Evolutionary conservation across 2,329 filamentous ascomycete genomes (phyloP).

Genomic region (Alternaria burnsii): DNA sequence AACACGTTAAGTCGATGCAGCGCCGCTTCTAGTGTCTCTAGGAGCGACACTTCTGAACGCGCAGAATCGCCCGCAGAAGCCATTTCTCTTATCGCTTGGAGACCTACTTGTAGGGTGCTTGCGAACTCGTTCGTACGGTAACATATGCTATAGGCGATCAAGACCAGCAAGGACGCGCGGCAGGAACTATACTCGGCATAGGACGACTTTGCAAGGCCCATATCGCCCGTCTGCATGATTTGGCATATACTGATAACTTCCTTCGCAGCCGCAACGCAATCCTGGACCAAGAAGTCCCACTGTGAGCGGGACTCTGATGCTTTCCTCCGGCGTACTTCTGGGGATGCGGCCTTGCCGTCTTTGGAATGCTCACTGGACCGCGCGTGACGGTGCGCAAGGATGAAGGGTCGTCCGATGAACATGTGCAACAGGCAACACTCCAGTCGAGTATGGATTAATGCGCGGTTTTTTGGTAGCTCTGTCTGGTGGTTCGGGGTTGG

Average conservation of each 20-base stretch:
- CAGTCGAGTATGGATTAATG: constrained; percentile 10
- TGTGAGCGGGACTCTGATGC: background rate
- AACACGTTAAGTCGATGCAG: constrained; percentile 19
- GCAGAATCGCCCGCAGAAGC: constrained; percentile 20
- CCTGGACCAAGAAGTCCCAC: constrained; percentile 17
- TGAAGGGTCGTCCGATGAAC: constrained; percentile 24
- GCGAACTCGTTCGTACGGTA: constrained; percentile 19
- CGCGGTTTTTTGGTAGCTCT: constrained; percentile 7
- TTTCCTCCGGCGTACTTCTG: background rate
- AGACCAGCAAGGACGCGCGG: constrained; percentile 20
- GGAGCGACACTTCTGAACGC: constrained; percentile 20
- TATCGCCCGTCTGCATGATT: constrained; percentile 13
- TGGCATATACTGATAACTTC: constrained; percentile 18
- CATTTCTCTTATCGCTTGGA: constrained; percentile 21
- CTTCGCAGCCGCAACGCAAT: constrained; percentile 19
- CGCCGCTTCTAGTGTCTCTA: constrained; percentile 18
- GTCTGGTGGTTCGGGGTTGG: background rate
- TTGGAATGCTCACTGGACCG: background rate
- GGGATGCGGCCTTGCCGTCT: background rate
- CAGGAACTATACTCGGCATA: constrained; percentile 26
- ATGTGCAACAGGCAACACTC: constrained; percentile 23
- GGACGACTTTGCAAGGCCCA: constrained; percentile 23
- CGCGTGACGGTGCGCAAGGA: constrained; percentile 20
- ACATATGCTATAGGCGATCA: constrained; percentile 22
- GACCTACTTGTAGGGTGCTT: constrained; percentile 13